phyloP scores from a whole-genome alignment of 2,329 filamentous ascomycete genomes.

The Cladosporium austrohemisphaericum region DNA sequence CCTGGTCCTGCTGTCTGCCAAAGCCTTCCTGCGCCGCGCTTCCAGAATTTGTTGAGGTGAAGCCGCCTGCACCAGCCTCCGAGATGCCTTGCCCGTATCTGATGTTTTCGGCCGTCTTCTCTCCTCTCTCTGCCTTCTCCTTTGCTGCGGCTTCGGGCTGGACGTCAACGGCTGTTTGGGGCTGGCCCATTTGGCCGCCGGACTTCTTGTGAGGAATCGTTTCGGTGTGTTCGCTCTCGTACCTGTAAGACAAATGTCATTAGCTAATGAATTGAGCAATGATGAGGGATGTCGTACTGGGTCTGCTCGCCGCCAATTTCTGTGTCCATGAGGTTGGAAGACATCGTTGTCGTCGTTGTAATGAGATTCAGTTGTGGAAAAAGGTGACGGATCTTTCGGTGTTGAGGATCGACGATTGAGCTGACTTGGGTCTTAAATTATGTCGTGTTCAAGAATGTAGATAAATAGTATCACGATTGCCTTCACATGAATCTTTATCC shows the following conservation, averaged over 20 bases:
- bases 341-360: conserved; percentile 38
- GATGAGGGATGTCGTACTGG: conserved; percentile 42
- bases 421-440: not conserved
- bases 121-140: conserved; percentile 36
- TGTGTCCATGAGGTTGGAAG: conserved; percentile 55
- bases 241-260: conserved; percentile 37
- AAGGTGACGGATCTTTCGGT: too few relatives aligned
- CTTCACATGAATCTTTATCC: not conserved
- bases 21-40: conserved; percentile 37
- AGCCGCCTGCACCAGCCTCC: conserved; percentile 53
- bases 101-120: conserved; percentile 50
- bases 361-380: not conserved
- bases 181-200: conserved; percentile 52
- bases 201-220: conserved; percentile 50
- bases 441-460: not conserved
- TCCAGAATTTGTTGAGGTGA: conserved; percentile 42
- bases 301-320: conserved; percentile 57
- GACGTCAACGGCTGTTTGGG: conserved; percentile 33
- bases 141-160: conserved; percentile 30
- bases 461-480: not conserved
- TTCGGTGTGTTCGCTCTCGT: conserved; percentile 55
- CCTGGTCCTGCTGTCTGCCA: conserved; percentile 25
- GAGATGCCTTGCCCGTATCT: conserved; percentile 55
- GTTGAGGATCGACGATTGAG: not conserved
- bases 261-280: too few relatives aligned